phyloP scores from a whole-genome alignment of 176 grass and related monocot genomes.

The Zoysia pacifica region DNA sequence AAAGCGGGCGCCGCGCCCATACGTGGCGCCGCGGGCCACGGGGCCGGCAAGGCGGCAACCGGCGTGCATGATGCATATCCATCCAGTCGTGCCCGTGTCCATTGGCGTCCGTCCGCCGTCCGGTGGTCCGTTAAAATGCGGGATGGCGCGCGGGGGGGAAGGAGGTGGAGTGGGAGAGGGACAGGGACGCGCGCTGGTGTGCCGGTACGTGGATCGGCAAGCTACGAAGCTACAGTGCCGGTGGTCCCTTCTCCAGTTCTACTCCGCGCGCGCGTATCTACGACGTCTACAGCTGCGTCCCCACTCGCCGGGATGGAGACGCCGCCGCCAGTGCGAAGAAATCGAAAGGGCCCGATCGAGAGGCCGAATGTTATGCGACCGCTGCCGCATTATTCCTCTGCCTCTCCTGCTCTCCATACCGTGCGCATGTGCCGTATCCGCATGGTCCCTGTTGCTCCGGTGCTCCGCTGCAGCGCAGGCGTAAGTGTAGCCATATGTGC shows the following conservation, averaged over 20 bases:
- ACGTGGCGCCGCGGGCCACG: no score
- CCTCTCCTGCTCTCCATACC: neutral
- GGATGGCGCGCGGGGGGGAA: neutral
- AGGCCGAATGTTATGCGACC: no score
- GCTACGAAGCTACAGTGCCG: neutral
- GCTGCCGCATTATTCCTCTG: neutral
- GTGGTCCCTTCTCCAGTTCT: neutral
- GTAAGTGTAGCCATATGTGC: neutral
- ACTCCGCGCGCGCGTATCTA: no score
- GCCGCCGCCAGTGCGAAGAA: no score
- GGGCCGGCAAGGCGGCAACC: no score
- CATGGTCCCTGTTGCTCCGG: neutral
- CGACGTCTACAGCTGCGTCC: no score
- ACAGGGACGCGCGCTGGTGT: neutral
- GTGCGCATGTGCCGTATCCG: slow-evolving; percentile 13
- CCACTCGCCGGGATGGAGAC: no score
- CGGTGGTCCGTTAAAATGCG: slow-evolving; percentile 23
- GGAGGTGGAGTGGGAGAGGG: neutral
- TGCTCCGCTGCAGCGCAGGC: slow-evolving; percentile 5
- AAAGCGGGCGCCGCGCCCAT: no score
- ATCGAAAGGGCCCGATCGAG: no score
- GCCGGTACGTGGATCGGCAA: neutral
- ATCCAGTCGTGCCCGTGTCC: neutral
- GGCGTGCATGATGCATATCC: no score
- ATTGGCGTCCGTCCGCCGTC: neutral